A percentile compares a stretch with the other conserved stretches of the same genome.
These are phyloP conservation scores for Paracorniculantispora psalliotae DNA, from an alignment of 2,329 filamentous ascomycete genomes.

Conservation along the genomic window DNA sequence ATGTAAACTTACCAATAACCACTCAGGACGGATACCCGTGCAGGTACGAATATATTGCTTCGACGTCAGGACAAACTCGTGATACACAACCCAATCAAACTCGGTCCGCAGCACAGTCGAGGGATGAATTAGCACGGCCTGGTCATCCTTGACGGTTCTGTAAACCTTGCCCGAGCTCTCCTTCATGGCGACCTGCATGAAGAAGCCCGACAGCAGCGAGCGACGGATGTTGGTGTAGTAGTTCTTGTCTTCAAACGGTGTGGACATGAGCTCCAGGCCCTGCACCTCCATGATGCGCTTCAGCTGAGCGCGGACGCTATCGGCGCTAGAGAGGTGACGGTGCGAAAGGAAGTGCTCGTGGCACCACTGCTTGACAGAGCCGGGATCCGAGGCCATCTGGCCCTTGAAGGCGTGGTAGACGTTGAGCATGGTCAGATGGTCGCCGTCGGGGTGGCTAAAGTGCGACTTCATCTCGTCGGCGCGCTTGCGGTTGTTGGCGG, in stretches of 20 bases:
- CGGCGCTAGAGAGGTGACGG: constrained; percentile 83
- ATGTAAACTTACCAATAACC: constrained; percentile 67
- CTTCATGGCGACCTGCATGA: constrained; percentile 98
- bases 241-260: constrained; percentile 88
- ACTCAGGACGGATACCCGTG: constrained; percentile 87
- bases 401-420: constrained; percentile 97
- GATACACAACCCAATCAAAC: constrained; percentile 95
- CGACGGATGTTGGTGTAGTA: constrained; percentile 98
- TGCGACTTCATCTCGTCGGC: constrained; percentile 97
- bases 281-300: constrained; percentile 96
- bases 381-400: constrained; percentile 51
- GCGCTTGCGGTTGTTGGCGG: constrained; percentile 76
- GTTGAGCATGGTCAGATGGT: constrained; percentile 93
- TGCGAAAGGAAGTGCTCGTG: constrained; percentile 93
- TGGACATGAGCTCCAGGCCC: constrained; percentile 79
- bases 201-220: constrained; percentile 89
- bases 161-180: constrained; percentile 86
- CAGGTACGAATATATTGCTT: constrained; percentile 98
- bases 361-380: constrained; percentile 84
- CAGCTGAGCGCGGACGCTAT: constrained; percentile 88
- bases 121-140: constrained; percentile 87
- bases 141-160: constrained; percentile 93
- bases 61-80: constrained; percentile 94
- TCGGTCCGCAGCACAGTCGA: constrained; percentile 85
- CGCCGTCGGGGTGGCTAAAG: constrained; percentile 88